Base-by-base conservation (phyloP, 1,284 basidiomycete genomes). In the Cerrena zonata region DNA sequence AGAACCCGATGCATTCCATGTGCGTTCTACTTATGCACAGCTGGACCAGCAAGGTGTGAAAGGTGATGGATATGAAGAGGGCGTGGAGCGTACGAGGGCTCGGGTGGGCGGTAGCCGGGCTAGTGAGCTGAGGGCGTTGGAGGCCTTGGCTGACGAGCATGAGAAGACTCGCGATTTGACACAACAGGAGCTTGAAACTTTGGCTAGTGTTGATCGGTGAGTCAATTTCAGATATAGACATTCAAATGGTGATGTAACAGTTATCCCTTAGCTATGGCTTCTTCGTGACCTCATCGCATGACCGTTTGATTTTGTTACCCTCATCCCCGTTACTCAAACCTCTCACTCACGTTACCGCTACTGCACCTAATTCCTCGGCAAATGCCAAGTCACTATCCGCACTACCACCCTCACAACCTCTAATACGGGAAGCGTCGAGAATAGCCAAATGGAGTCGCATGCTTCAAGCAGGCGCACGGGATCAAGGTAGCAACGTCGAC, bases 1-100 rank as follows among this genome's bases (percentile, higher is more conserved):
- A 67, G 91, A 94, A 58, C 67, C 82, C 47, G 92, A 94, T 65
- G 80, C 88, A 13, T 93, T 89, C 63, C 85, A 91, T 67, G 87
- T 95, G 10, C 80, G 92, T 34, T 88, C 82, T 49, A 94, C 91
- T 0, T 95, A 96, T 63, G 93, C 92, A 0, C 79, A 89, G 53
- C 76, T 96, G 13, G 91, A 95, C 42, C 69, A 78, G 7, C 79
- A 79, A 44, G 93, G 93, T 19, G 93, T 96, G 25, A 88, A 84
- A 61, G 93, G 93, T 2, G 93, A 96, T 65, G 93, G 93, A 0
- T 91, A 86, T 69, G 87, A 89, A 58, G 91, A 94, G 58, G 93
- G 93, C 34, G 77, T 93, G 13, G 93, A 96, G 70, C 81, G 91
- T 38, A 96, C 92, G n/a, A 79, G 93, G 51, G 91, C 91, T n/a